These are phyloP conservation scores for Candida khao-thaluensis DNA, from an alignment of 805 yeast genomes.

Conservation along the genomic window DNA sequence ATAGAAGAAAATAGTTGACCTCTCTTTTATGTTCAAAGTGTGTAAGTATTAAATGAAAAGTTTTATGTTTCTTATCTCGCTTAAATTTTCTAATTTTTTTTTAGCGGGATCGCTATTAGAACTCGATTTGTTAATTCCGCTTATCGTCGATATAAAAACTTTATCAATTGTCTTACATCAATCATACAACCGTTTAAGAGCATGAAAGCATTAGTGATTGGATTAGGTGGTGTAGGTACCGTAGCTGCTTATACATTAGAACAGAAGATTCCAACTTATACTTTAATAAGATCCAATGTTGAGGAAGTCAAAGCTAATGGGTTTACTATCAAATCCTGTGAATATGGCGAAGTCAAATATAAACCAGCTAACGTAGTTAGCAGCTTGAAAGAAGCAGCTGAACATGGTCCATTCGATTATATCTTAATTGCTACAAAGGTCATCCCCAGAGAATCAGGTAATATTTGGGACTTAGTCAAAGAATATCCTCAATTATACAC, in stretches of 20 bases:
- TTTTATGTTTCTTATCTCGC: constrained; percentile 6
- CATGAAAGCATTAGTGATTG: constrained; percentile 20
- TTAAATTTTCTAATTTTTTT: constrained; percentile 1
- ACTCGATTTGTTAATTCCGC: constrained; percentile 4
- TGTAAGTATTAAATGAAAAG: too few species aligned
- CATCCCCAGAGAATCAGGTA: constrained; percentile 23
- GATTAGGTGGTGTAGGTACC: constrained; percentile 40
- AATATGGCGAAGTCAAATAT: constrained; percentile 25
- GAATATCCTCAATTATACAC: constrained; percentile 19
- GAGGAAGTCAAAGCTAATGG: constrained; percentile 27
- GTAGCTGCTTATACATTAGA: constrained; percentile 30
- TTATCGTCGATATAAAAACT: background rate
- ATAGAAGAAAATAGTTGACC: constrained; percentile 3
- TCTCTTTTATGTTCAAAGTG: background rate
- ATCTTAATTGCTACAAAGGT: constrained; percentile 35
- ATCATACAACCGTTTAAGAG: too few species aligned
- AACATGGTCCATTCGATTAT: constrained; percentile 31
- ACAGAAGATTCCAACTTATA: constrained; percentile 27
- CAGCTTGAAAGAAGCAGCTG: constrained; percentile 25
- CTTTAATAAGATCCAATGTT: constrained; percentile 32
- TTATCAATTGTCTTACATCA: too few species aligned
- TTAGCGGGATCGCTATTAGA: constrained; percentile 1
- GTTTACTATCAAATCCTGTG: constrained; percentile 29
- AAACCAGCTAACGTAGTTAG: constrained; percentile 28
- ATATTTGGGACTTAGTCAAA: constrained; percentile 25